Evolutionary conservation across 352 stramenopile species (phyloP).

Genomic region (Aphanomyces astaci): DNA sequence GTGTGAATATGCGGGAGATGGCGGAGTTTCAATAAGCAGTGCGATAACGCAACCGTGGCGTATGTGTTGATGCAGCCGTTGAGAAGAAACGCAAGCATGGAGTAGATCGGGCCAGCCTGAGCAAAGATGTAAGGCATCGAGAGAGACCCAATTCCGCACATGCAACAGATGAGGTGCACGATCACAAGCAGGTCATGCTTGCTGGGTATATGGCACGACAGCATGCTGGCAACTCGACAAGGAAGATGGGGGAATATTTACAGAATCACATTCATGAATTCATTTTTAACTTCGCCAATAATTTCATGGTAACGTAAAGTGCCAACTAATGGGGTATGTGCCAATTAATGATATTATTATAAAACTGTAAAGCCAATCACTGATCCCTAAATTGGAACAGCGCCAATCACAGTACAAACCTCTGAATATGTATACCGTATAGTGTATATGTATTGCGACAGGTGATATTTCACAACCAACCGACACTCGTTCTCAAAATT

Average conservation of each 20-base stretch:
- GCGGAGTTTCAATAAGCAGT: slow-evolving; percentile 7
- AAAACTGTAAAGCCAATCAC: too few species aligned
- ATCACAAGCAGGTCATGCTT: slow-evolving; percentile 2
- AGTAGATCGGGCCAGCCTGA: slow-evolving; percentile 13
- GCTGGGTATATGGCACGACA: not conserved
- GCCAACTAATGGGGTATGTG: too few species aligned
- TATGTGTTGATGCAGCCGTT: slow-evolving; percentile 23
- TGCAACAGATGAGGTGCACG: slow-evolving; percentile 20
- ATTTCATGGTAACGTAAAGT: too few species aligned
- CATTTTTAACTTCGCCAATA: too few species aligned
- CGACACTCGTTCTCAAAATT: too few species aligned
- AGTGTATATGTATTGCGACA: too few species aligned
- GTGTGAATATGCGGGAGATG: slow-evolving; percentile 13
- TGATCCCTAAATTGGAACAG: too few species aligned
- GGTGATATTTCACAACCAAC: too few species aligned
- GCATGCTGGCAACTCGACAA: not conserved
- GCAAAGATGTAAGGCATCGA: slow-evolving; percentile 25
- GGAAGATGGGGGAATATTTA: not conserved
- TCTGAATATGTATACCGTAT: too few species aligned
- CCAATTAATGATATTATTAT: too few species aligned
- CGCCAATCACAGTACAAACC: too few species aligned
- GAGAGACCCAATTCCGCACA: slow-evolving; percentile 23
- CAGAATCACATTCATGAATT: too few species aligned
- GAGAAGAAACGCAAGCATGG: not conserved
- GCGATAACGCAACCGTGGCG: slow-evolving; percentile 15